A percentile compares a stretch with the other conserved stretches of the same genome.
Conservation (phyloP, 495 filamentous ascomycete species). For the Hyaloscypha finlandica region DNA sequence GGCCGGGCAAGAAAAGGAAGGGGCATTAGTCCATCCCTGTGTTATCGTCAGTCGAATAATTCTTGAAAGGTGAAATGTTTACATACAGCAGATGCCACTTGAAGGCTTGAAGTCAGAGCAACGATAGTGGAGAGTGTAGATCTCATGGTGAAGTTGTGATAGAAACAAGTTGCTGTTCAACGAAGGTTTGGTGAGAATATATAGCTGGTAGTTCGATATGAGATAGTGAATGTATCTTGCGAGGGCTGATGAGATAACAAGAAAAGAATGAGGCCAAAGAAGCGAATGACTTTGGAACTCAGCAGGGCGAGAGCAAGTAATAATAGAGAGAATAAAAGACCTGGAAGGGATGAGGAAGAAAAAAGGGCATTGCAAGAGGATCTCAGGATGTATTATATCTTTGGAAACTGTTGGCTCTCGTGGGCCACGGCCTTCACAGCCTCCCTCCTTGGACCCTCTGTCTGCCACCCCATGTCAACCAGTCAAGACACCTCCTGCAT, state of each 20-base stretch:
- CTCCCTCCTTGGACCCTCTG: conserved; percentile 10
- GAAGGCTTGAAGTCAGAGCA: conserved; percentile 56
- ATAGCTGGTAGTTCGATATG: conserved; percentile 24
- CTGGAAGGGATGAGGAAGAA: conserved; percentile 34
- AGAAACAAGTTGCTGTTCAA: conserved; percentile 17
- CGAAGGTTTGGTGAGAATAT: conserved; percentile 19
- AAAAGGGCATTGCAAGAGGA: conserved; percentile 25
- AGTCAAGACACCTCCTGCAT: conserved; percentile 18
- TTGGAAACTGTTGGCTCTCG: conserved; percentile 27
- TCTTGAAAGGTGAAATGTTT: background rate
- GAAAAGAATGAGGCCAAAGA: conserved; percentile 48
- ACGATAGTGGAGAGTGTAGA: conserved; percentile 41
- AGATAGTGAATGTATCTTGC: conserved; percentile 23
- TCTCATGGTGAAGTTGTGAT: conserved; percentile 29
- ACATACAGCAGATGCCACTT: conserved; percentile 59
- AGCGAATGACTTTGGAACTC: conserved; percentile 60
- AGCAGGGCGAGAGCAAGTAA: conserved; percentile 35
- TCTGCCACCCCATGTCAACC: conserved; percentile 24
- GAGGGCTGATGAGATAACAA: conserved; percentile 27
- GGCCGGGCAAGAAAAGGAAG: conserved; percentile 64
- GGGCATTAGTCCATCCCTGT: conserved; percentile 56
- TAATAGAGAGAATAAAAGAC: conserved; percentile 38
- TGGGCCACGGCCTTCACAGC: conserved; percentile 22
- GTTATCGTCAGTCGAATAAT: conserved; percentile 28
- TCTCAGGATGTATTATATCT: conserved; percentile 34